Base-by-base conservation (phyloP, 2,329 filamentous ascomycete genomes). In the Cordyceps cicadae region DNA sequence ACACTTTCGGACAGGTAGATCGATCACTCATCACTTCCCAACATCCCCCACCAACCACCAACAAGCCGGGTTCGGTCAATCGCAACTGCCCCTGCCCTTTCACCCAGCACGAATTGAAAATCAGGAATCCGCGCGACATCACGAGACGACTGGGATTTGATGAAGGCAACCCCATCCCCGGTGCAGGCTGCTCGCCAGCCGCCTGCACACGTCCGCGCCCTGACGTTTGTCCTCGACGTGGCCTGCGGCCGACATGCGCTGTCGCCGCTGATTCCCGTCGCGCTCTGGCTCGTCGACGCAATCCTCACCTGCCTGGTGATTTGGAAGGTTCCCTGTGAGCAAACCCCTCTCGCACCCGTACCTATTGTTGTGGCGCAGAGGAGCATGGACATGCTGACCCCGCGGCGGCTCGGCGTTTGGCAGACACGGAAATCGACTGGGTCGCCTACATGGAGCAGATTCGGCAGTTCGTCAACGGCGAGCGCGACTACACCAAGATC, bases 391-490 rank as follows among this genome's bases (percentile, higher is more conserved):
- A 15, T 43, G 14, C 43, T 2, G 26, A 29, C 11, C 50, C 24
- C 24, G 3, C 50, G 3, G 7, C 39, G 11, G 34, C 17, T 37
- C n/a, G 29, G 37, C 45, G 43, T 21, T 24, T 19, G n/a, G 11
- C 15, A 81, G 94, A 99, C 72, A 99, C 94, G 49, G 94, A 99
- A 74, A 99, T 99, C 70, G 94, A 99, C 76, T 99, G 93, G 93
- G 83, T 82, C 62, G 91, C 94, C 0, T 99, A 99, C 74, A 97
- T 99, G 92, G 83, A 97, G 72, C 94, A 99, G 70, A 81, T 97
- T 50, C 76, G 82, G 46, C 86, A 92, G 67, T 94, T 88, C 69
- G 77, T 92, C 51, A 80, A 84, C 19, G 94, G 94, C 69, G 92
- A 97, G 78, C 86, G 89, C 70, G 88, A 97, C 74, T 99, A 99